Evolutionary conservation across 1,284 basidiomycete genomes (phyloP), one percentile per base, ranked within the genome.

Genomic region (Ustilago nuda): DNA sequence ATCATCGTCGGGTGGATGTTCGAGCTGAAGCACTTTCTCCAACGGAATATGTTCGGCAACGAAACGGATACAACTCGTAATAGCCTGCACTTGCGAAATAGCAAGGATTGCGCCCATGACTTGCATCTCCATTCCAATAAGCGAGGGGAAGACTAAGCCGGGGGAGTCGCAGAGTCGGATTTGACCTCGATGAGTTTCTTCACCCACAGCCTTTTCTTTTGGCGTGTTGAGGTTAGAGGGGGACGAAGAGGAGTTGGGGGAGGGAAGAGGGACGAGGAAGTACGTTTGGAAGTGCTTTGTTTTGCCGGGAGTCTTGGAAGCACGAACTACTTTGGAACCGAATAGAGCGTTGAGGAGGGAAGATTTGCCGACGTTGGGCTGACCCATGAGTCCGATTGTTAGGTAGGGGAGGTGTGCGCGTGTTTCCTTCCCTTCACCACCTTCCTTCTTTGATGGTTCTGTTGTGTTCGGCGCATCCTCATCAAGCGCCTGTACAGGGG

Each of bases 361-460:
- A 0, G 93, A 94, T 84, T 98, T 98, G 33, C 94, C 95, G 37
- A 96, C 94, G 83, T 96, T 97, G 9, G 94, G 94, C 82, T 96
- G 94, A 11, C 93, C 79, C 23, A 81, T 77, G 48, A 81, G 74
- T 1, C 79, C 79, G 30, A 81, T 69, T 15, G 72, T 76, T 15
- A 80, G 74, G 30, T 76, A 78, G 13, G 76, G 72, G 1, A 76
- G 61, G 36, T 66, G 71, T 27, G 66, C 41, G 23, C 66, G 70
- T 2, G 58, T 68, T 23, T 58, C 43, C 19, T 69, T 63, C 37
- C 23, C 52, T 3, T 48, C 46, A 17, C 46, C 50, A 12, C 17
- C 41, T n/a, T 15, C 19, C 7, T 59, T 39, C 0, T 39, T 48
- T 8, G 32, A 27, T 6, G 50, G 13, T 4, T 27, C 23, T 27